phyloP scores from a whole-genome alignment of 176 grass and related monocot species.

The Eremochloa ophiuroides region DNA sequence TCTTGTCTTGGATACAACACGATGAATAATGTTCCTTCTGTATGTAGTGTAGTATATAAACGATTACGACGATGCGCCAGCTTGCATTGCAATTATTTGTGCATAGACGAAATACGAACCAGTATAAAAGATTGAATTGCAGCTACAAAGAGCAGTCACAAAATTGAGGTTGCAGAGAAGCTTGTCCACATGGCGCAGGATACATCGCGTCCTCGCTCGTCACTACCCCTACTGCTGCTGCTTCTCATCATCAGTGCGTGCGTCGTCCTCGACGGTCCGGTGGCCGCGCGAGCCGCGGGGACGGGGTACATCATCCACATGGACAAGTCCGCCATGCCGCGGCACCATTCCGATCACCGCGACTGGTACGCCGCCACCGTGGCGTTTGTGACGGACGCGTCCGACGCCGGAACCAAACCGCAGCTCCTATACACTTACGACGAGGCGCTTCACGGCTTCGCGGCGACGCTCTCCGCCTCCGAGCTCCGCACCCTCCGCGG shows the following conservation, averaged over 20 bases:
- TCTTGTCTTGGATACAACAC: not conserved
- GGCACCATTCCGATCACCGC: not conserved
- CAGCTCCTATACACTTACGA: constrained; percentile 44
- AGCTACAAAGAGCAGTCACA: not conserved
- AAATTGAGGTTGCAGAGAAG: not conserved
- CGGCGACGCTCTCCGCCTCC: constrained; percentile 3
- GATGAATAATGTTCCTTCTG: not conserved
- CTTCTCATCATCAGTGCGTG: constrained; percentile 14
- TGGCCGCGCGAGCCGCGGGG: not conserved
- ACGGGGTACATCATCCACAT: constrained; percentile 45
- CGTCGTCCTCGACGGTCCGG: not conserved
- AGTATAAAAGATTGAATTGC: not conserved
- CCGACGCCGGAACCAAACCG: not conserved
- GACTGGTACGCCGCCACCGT: constrained; percentile 38
- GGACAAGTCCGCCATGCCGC: constrained; percentile 49
- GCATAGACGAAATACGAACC: not conserved
- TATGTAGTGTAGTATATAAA: not conserved
- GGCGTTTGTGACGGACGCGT: not conserved
- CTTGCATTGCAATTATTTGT: not conserved
- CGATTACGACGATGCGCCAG: not conserved
- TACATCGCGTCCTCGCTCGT: not conserved
- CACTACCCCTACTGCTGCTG: not conserved
- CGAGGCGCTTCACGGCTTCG: constrained; percentile 48
- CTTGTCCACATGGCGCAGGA: constrained; percentile 2
- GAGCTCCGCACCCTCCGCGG: constrained; percentile 23